These are phyloP conservation scores for Gracilaria gracilis DNA, from an alignment of 23 red algal species.

Conservation along the genomic window DNA sequence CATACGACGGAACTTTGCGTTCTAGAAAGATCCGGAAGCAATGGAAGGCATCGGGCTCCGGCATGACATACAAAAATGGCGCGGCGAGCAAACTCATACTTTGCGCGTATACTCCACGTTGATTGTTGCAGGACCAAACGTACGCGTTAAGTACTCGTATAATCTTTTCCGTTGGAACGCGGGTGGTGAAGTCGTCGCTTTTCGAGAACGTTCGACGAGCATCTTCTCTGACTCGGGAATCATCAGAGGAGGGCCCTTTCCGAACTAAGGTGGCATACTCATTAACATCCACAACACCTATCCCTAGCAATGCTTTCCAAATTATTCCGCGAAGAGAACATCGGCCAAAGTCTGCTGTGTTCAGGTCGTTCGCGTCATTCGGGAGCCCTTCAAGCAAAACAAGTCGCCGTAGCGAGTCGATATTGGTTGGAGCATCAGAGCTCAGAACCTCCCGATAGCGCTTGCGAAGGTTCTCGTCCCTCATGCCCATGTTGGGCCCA, in stretches of 20 bases:
- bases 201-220: constrained; percentile 87
- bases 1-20: constrained; percentile 82
- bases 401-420: constrained; percentile 63
- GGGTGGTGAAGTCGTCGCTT: constrained; percentile 81
- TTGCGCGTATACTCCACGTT: constrained; percentile 73
- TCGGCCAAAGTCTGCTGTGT: constrained; percentile 53
- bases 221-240: constrained; percentile 85
- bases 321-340: constrained; percentile 74
- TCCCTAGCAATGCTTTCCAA: constrained; percentile 85
- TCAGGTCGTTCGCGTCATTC: constrained; percentile 44
- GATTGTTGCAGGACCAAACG: constrained; percentile 72
- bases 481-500: constrained; percentile 62
- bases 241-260: constrained; percentile 81
- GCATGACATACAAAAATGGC: constrained; percentile 94
- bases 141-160: constrained; percentile 91
- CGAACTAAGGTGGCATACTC: constrained; percentile 77
- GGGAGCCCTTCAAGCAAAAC: constrained; percentile 70
- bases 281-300: constrained; percentile 58
- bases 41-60: constrained; percentile 92
- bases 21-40: constrained; percentile 83
- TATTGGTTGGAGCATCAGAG: constrained; percentile 16
- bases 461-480: constrained; percentile 40
- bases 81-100: constrained; percentile 87
- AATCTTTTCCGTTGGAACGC: constrained; percentile 81
- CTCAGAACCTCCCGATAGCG: constrained; percentile 50